Conservation (phyloP, 345 rosid genomes). For the Theobroma cacao region DNA sequence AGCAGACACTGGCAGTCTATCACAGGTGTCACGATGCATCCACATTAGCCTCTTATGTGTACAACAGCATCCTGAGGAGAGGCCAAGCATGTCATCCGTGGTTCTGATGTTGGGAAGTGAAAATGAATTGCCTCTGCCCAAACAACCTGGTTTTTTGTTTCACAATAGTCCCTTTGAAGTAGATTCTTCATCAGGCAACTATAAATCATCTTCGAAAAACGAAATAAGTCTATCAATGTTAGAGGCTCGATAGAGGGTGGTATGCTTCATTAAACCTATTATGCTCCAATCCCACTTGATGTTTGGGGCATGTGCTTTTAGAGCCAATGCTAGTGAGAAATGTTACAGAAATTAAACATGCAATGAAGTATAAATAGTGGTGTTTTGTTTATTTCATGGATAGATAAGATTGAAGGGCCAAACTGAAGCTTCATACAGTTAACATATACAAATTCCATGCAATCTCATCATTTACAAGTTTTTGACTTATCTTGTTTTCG, state of each 20-base stretch:
- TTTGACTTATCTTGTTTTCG: no score
- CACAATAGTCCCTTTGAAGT: not conserved
- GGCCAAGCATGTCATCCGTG: slow-evolving; percentile 48
- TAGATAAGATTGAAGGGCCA: not conserved
- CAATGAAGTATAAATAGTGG: not conserved
- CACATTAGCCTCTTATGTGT: slow-evolving; percentile 47
- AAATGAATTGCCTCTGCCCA: slow-evolving; percentile 35
- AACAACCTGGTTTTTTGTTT: slow-evolving; percentile 33
- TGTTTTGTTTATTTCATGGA: not conserved
- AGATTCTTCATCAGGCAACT: not conserved
- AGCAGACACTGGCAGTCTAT: slow-evolving; percentile 10
- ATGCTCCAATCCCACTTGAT: no score
- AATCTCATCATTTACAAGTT: no score
- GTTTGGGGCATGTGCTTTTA: no score
- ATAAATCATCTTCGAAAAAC: not conserved
- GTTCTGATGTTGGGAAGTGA: slow-evolving; percentile 43
- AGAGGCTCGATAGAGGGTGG: slow-evolving; percentile 5
- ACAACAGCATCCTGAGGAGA: slow-evolving; percentile 39
- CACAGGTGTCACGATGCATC: slow-evolving; percentile 34
- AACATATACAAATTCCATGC: not conserved
- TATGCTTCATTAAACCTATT: not conserved
- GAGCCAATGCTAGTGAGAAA: no score
- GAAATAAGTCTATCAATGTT: not conserved
- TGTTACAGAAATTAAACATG: no score
- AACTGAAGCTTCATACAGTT: not conserved